These are phyloP conservation scores for Senecio squalidus DNA, from an alignment of 140 eudicot genomes.

Conservation along the genomic window DNA sequence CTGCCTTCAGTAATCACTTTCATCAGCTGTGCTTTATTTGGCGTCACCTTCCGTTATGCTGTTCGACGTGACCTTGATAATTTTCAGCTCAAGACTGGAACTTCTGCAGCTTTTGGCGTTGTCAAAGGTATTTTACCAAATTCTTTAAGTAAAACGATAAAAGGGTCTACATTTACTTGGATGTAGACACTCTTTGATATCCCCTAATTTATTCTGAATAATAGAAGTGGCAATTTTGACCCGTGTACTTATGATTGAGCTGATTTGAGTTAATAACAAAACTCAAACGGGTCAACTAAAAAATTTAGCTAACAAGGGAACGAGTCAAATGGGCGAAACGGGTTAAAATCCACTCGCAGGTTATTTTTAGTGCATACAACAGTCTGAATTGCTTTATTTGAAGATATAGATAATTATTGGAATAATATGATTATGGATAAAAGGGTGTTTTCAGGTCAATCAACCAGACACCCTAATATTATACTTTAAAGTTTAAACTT, in stretches of 20 bases:
- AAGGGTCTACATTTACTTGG: not conserved
- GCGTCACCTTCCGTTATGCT: constrained; percentile 88
- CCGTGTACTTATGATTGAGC: not conserved
- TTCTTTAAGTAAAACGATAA: not conserved
- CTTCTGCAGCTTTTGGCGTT: constrained; percentile 85
- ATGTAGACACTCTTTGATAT: not conserved
- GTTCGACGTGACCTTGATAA: constrained; percentile 79
- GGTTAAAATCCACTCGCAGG: not conserved
- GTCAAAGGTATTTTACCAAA: constrained; percentile 66
- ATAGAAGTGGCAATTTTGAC: not conserved
- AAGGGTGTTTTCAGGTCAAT: not conserved
- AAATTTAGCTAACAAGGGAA: not conserved
- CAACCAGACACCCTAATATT: too few species aligned
- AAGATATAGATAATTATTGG: not conserved
- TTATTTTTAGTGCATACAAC: not conserved
- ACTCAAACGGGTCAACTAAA: not conserved
- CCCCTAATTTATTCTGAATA: not conserved
- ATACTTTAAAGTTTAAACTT: too few species aligned
- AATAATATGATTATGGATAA: not conserved
- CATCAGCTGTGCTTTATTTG: constrained; percentile 82
- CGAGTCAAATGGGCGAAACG: not conserved
- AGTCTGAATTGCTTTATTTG: not conserved
- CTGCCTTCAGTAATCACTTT: constrained; percentile 72
- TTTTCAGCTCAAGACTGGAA: constrained; percentile 80
- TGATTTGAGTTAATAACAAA: not conserved